A percentile compares a stretch with the other conserved stretches of the same genome.
Evolutionary conservation across 805 yeast genomes (phyloP).

Genomic region (Pichia scutulata): DNA sequence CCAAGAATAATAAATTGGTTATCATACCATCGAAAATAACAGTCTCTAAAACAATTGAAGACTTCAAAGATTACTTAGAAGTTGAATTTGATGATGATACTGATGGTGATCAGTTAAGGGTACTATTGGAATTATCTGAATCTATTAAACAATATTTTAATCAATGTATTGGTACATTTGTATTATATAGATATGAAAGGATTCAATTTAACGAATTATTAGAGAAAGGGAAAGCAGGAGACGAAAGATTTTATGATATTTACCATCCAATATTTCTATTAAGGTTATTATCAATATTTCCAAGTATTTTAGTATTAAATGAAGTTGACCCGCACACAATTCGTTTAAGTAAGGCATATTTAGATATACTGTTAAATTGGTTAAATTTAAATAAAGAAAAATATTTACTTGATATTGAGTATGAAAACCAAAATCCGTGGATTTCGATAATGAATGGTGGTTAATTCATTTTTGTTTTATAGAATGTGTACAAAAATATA

Average conservation of each 20-base stretch:
- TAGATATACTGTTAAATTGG: slow-evolving; percentile 48
- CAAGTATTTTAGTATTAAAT: slow-evolving; percentile 74
- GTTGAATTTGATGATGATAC: slow-evolving; percentile 35
- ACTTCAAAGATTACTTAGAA: slow-evolving; percentile 30
- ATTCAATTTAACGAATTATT: slow-evolving; percentile 56
- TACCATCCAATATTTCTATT: slow-evolving; percentile 83
- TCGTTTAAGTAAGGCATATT: slow-evolving; percentile 42
- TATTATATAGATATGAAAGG: slow-evolving; percentile 71
- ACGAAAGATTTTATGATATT: slow-evolving; percentile 29
- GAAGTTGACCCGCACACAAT: slow-evolving; percentile 74
- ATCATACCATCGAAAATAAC: slow-evolving; percentile 51
- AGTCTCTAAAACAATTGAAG: slow-evolving; percentile 45
- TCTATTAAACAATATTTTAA: slow-evolving; percentile 75
- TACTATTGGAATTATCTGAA: slow-evolving; percentile 56
- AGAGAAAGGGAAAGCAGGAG: slow-evolving; percentile 17
- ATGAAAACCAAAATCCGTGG: slow-evolving; percentile 43
- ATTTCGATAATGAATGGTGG: slow-evolving; percentile 10
- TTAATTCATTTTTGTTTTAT: neutral
- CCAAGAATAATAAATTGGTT: slow-evolving; percentile 69
- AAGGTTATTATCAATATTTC: slow-evolving; percentile 68
- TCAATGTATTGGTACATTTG: slow-evolving; percentile 55
- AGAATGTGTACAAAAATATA: neutral
- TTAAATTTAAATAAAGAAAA: slow-evolving; percentile 37
- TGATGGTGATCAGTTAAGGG: slow-evolving; percentile 34
- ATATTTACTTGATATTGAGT: slow-evolving; percentile 30